These are phyloP conservation scores for Chaetoceros muelleri DNA, from an alignment of 108 stramenopile genomes.

Conservation along the genomic window DNA sequence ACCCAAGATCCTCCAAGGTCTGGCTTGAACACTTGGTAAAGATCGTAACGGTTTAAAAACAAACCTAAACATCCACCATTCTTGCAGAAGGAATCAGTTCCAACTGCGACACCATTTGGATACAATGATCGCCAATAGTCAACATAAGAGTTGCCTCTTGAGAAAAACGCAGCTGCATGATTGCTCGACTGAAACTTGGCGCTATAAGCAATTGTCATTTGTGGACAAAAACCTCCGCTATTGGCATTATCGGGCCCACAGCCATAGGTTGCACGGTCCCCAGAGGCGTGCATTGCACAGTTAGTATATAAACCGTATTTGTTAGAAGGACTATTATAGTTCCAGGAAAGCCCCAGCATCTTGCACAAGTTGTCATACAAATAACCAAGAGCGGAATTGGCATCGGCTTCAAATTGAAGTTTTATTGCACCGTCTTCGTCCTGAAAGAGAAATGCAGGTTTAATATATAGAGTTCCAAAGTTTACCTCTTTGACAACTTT, in stretches of 20 bases:
- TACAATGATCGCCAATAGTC: conserved; percentile 81
- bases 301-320: conserved; percentile 55
- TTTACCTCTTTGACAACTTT: conserved; percentile 64
- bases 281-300: conserved; percentile 84
- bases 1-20: conserved; percentile 84
- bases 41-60: conserved; percentile 77
- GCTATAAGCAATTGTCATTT: conserved; percentile 74
- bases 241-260: conserved; percentile 60
- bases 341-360: conserved; percentile 78
- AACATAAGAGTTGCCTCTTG: conserved; percentile 68
- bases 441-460: conserved; percentile 80
- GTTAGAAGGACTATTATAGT: conserved; percentile 76
- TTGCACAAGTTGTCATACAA: conserved; percentile 78
- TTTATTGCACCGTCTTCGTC: conserved; percentile 78
- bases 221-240: conserved; percentile 74
- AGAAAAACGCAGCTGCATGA: conserved; percentile 59
- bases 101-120: conserved; percentile 77
- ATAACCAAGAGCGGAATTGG: conserved; percentile 69
- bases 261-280: conserved; percentile 75
- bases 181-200: conserved; percentile 47
- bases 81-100: conserved; percentile 59
- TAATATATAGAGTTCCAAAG: conserved; percentile 82
- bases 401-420: conserved; percentile 79
- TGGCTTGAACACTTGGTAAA: conserved; percentile 83
- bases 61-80: conserved; percentile 71